phyloP scores from a whole-genome alignment of 2,329 filamentous ascomycete species.

The Alternaria conjuncta region DNA sequence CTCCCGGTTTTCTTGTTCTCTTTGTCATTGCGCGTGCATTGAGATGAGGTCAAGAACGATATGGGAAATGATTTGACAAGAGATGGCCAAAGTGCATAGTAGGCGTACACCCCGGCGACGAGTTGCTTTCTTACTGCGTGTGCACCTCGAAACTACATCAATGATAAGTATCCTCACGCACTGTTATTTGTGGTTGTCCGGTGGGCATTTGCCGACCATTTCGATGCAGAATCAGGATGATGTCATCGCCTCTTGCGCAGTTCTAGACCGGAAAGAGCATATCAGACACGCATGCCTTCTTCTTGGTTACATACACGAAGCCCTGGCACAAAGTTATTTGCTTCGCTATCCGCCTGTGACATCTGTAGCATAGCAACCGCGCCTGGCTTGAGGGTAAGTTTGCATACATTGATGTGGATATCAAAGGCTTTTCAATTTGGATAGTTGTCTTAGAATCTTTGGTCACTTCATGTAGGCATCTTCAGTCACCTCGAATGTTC shows the following conservation, averaged over 20 bases:
- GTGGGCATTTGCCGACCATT: not conserved
- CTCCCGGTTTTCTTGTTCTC: not conserved
- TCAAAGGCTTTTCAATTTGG: not conserved
- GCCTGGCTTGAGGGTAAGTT: not conserved
- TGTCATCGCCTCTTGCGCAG: not conserved
- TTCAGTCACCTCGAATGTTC: not conserved
- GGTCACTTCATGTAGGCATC: not conserved
- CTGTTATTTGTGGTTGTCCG: not conserved
- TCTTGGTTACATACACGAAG: not conserved
- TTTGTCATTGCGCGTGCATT: not conserved
- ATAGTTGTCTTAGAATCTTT: not conserved
- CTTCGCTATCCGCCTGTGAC: not conserved
- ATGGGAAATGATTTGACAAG: not conserved
- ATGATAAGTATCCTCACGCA: not conserved
- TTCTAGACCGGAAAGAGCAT: not conserved
- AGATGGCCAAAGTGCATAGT: not conserved
- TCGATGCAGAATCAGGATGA: not conserved
- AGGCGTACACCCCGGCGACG: fast-evolving
- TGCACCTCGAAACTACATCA: not conserved
- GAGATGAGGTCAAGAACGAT: not conserved
- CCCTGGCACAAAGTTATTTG: not conserved
- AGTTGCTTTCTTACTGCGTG: not conserved
- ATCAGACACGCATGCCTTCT: not conserved
- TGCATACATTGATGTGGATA: not conserved
- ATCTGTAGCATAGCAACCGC: not conserved